These are phyloP conservation scores for Leccinum fallax DNA, from an alignment of 1,284 basidiomycete genomes.

Conservation along the genomic window DNA sequence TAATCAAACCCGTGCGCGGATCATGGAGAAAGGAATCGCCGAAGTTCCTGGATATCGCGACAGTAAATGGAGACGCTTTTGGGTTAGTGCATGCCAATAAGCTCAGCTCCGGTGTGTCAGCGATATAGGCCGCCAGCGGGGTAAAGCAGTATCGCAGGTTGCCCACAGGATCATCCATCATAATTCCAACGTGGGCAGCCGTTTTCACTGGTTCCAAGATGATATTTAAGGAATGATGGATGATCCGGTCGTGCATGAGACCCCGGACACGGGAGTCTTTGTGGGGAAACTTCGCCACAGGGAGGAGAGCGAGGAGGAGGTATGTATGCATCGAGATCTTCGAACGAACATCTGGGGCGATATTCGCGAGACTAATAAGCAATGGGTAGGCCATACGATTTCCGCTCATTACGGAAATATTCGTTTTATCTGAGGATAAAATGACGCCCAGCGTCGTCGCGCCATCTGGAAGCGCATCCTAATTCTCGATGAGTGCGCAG, in stretches of 20 bases:
- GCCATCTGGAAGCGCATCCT: background rate
- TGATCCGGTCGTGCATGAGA: conserved; percentile 18
- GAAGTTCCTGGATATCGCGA: background rate
- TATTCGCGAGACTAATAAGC: conserved; percentile 12
- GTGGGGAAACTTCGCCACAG: conserved; percentile 30
- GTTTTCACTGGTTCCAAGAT: conserved; percentile 33
- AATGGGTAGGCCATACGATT: conserved; percentile 24
- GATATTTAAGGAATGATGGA: conserved; percentile 35
- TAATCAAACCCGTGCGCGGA: background rate
- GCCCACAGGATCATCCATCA: conserved; percentile 34
- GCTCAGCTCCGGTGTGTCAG: background rate
- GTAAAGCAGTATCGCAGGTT: conserved; percentile 1
- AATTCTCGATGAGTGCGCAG: background rate
- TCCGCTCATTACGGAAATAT: conserved; percentile 23
- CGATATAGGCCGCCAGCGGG: conserved; percentile 1
- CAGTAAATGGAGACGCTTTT: background rate
- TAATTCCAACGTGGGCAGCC: conserved; percentile 28
- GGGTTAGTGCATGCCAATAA: background rate
- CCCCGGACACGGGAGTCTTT: background rate
- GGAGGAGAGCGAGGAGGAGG: conserved; percentile 33
- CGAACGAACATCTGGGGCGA: conserved; percentile 5
- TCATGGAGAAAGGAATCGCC: background rate
- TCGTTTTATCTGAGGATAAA: background rate
- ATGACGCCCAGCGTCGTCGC: conserved; percentile 7
- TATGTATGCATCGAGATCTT: conserved; percentile 35